A percentile compares a stretch with the other conserved stretches of the same genome.
These are phyloP conservation scores for Coemansia sp. DNA, from an alignment of 192 early-diverging fungal genomes.

Conservation along the genomic window DNA sequence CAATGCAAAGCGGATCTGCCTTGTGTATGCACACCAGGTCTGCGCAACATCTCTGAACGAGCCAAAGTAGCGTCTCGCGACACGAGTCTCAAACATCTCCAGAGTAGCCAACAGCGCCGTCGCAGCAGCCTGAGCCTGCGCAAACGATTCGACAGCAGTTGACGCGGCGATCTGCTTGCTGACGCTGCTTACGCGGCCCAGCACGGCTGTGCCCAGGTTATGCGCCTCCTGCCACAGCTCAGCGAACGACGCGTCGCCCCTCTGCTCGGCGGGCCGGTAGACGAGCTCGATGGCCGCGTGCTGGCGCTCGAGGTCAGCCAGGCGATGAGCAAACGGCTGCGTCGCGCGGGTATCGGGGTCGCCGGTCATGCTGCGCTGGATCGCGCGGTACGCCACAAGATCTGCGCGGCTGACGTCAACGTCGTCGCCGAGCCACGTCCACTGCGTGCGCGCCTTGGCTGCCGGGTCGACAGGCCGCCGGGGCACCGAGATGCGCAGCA, in stretches of 20 bases:
- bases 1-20: conserved; percentile 20
- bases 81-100: conserved; percentile 40
- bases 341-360: conserved; percentile 35
- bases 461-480: conserved; percentile 85
- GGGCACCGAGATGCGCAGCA: conserved; percentile 78
- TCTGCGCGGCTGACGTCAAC: conserved; percentile 55
- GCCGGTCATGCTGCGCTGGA: conserved; percentile 70
- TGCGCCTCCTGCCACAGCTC: conserved; percentile 56
- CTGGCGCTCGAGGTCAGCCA: conserved; percentile 22
- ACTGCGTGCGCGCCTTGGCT: conserved; percentile 66
- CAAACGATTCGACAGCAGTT: neutral
- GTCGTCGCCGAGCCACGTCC: conserved; percentile 65
- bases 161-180: neutral
- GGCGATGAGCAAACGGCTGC: neutral
- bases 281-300: conserved; percentile 46
- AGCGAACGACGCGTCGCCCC: conserved; percentile 17
- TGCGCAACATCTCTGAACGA: conserved; percentile 50
- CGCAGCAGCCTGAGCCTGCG: neutral
- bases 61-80: conserved; percentile 28
- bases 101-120: conserved; percentile 31
- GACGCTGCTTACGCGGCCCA: conserved; percentile 19
- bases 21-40: conserved; percentile 37
- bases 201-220: conserved; percentile 15
- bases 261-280: conserved; percentile 14
- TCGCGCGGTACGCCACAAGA: conserved; percentile 59